Evolutionary conservation across 2,329 filamentous ascomycete genomes (phyloP), one percentile per base, ranked within the genome.

Genomic region (Fusarium solani-melongenae): DNA sequence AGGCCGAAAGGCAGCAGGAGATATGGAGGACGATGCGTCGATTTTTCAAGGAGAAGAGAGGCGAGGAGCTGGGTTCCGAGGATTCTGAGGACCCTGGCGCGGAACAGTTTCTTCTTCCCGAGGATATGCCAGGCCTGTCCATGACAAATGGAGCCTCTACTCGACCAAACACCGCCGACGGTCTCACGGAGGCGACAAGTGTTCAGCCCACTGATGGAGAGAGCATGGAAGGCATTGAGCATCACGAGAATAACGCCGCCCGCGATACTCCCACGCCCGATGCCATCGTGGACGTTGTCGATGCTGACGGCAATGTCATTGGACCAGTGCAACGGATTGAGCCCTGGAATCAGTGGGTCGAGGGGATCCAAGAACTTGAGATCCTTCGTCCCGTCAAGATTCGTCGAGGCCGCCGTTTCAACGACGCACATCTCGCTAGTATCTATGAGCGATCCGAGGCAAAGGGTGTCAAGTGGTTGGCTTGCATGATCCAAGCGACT

Each of bases 401-500:
- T 29, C 85, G 86, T 1, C 78, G 78, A 6, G 82, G 83, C 14
- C 78, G 84, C 20, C 83, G 82, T n/a, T 85, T 87, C 63, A 83
- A 80, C 12, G 72, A 79, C 4, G 77, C 82, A 4, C 80, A 83
- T 8, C 79, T 87, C 10, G 79, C 82, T 4, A 80, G 75, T 31
- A 84, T 87, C 38, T 84, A 85, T 61, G 82, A 84, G 14, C 81
- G 83, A 8, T 79, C 78, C n/a, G 83, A 86, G 53, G 77, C 76
- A 3, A 85, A 86, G 71, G 82, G 81, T 1, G 81, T 84, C 57
- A 86, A 85, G 70, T 88, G 85, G 85, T 72, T 87, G 9, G 83
- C 84, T 14, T 85, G 84, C 65, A 86, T 87, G 82, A 86, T 88
- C 34, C 86, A 88, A 67, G 87, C 87, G 2, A 86, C 82, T 0